phyloP scores from a whole-genome alignment of 768 basidiomycete species.

The Amanita exitialis region DNA sequence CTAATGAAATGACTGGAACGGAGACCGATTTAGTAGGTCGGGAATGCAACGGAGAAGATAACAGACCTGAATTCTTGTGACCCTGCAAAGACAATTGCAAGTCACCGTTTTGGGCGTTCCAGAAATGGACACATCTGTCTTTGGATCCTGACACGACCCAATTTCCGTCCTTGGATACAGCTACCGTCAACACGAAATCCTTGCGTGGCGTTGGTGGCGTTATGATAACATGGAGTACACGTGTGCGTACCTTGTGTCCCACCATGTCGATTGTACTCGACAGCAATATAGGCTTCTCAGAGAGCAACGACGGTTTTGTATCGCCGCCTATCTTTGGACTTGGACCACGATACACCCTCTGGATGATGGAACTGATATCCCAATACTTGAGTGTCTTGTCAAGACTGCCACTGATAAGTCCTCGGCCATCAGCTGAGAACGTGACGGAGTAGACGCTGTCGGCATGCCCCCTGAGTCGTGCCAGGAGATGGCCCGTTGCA shows the following conservation, averaged over 20 bases:
- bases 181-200: conserved; percentile 22
- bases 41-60: background rate
- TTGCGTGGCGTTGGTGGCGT: conserved; percentile 6
- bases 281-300: conserved; percentile 22
- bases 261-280: conserved; percentile 60
- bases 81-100: conserved; percentile 83
- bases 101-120: conserved; percentile 56
- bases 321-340: conserved; percentile 24
- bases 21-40: background rate
- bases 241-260: conserved; percentile 68
- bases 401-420: conserved; percentile 79
- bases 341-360: conserved; percentile 45
- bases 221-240: background rate
- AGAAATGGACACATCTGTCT: conserved; percentile 85
- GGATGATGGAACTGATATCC: conserved; percentile 69
- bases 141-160: conserved; percentile 84
- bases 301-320: conserved; percentile 57
- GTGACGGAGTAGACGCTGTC: conserved; percentile 80
- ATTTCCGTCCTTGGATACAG: conserved; percentile 72
- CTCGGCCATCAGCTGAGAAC: conserved; percentile 90
- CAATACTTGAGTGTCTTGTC: conserved; percentile 80
- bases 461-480: conserved; percentile 62
- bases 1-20: conserved; percentile 27
- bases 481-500: conserved; percentile 47
- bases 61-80: conserved; percentile 37